Evolutionary conservation across 1,284 basidiomycete species (phyloP).

Genomic region (Taiwanofungus camphoratus): DNA sequence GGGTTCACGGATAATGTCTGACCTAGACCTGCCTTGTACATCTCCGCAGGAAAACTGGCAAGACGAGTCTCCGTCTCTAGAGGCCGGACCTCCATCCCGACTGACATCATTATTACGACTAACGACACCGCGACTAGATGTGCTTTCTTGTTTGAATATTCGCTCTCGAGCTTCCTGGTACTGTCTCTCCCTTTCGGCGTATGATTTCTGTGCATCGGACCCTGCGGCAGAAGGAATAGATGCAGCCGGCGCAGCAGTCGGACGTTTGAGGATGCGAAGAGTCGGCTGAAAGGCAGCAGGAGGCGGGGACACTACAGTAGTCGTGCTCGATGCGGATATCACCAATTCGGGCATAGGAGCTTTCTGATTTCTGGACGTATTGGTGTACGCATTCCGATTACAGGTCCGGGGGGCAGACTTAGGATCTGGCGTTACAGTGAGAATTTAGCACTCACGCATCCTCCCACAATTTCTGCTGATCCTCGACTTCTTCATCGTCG

Average conservation of each 20-base stretch:
- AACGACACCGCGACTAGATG: not conserved
- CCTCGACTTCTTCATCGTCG: slow-evolving; percentile 28
- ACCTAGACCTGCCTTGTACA: too few species aligned
- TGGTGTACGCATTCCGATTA: slow-evolving; percentile 2
- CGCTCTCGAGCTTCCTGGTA: slow-evolving; percentile 36
- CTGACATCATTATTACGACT: too few species aligned
- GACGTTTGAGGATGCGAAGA: slow-evolving; percentile 34
- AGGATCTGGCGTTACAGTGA: not conserved
- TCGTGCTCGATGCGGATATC: slow-evolving; percentile 28
- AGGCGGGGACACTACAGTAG: slow-evolving; percentile 24
- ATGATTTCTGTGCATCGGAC: slow-evolving; percentile 18
- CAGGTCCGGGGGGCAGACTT: not conserved
- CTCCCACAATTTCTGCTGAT: slow-evolving; percentile 37
- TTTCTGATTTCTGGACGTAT: slow-evolving; percentile 33
- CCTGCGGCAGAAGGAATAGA: slow-evolving; percentile 11
- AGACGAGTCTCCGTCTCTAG: too few species aligned
- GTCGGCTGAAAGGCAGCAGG: slow-evolving; percentile 31
- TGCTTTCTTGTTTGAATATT: slow-evolving; percentile 26
- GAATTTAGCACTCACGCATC: slow-evolving; percentile 35
- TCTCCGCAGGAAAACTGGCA: too few species aligned
- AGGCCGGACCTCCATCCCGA: too few species aligned
- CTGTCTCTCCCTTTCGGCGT: slow-evolving; percentile 32
- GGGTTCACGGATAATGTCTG: too few species aligned
- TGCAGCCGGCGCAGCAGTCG: slow-evolving; percentile 17
- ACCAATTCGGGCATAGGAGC: slow-evolving; percentile 44